Evolutionary conservation across 169 alveolate genomes (phyloP).

Genomic region (Cryptosporidium sp.): DNA sequence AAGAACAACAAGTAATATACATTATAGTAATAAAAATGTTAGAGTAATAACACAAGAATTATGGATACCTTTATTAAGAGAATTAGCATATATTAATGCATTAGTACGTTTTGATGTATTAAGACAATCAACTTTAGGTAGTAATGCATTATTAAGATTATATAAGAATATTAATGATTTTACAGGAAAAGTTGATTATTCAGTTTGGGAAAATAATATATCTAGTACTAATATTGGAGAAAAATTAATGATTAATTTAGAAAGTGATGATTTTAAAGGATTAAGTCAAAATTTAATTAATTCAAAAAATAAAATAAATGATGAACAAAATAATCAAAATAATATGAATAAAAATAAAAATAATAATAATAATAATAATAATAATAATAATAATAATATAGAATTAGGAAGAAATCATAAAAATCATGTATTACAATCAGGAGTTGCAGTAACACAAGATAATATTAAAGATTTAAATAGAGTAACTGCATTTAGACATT

Average conservation of each 20-base stretch:
- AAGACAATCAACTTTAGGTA: constrained; percentile 67
- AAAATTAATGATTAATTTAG: not conserved
- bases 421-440: not conserved
- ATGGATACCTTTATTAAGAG: constrained; percentile 75
- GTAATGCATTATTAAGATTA: constrained; percentile 47
- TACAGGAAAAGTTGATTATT: constrained; percentile 70
- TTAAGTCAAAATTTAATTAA: not conserved
- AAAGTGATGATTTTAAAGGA: not conserved
- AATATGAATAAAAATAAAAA: not conserved
- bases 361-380: not conserved
- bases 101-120: constrained; percentile 58
- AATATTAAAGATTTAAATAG: constrained; percentile 67
- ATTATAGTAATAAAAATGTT: constrained; percentile 43
- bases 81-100: constrained; percentile 74
- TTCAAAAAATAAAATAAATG: not conserved
- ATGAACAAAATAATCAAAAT: not conserved
- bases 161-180: constrained; percentile 33
- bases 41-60: constrained; percentile 73
- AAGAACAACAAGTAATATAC: constrained; percentile 21
- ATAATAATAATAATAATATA: not conserved
- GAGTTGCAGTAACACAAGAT: constrained; percentile 73
- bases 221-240: not conserved
- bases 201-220: constrained; percentile 37
- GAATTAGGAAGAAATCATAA: not conserved
- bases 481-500: constrained; percentile 74